These are phyloP conservation scores for Sclerotinia nivalis DNA, from an alignment of 2,329 filamentous ascomycete species.

Conservation along the genomic window DNA sequence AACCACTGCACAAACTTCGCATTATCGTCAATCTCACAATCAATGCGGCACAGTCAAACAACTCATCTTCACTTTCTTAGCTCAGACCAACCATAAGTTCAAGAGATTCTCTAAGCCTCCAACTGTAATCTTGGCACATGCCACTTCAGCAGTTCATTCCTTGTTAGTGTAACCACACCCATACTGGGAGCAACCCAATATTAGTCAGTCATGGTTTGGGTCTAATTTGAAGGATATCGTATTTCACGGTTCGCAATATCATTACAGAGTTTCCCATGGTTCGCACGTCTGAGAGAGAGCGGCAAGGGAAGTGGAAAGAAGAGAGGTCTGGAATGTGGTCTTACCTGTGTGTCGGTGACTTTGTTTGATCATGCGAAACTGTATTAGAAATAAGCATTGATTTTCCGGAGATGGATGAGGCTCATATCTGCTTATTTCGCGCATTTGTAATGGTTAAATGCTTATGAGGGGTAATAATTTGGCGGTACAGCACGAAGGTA, in stretches of 20 bases:
- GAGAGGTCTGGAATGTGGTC: background rate
- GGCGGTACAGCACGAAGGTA: background rate
- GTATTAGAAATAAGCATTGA: background rate
- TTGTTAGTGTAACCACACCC: background rate
- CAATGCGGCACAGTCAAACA: background rate
- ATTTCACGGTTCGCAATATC: background rate
- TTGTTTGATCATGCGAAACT: background rate
- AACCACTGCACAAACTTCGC: background rate
- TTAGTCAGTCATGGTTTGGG: background rate
- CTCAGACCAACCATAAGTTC: background rate
- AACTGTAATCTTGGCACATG: background rate
- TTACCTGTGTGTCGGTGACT: background rate
- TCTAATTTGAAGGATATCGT: background rate
- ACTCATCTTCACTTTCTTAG: background rate
- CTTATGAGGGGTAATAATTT: background rate
- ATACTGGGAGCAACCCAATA: background rate
- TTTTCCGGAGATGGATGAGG: background rate
- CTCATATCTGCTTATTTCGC: background rate
- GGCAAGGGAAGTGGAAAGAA: too few species aligned
- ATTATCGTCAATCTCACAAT: background rate
- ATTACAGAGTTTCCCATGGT: background rate
- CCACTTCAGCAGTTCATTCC: background rate
- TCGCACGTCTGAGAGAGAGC: background rate
- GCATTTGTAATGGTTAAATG: background rate
- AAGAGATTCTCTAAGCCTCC: background rate